Evolutionary conservation across 2,329 filamentous ascomycete genomes (phyloP).

Genomic region (Aspergillus neotritici): DNA sequence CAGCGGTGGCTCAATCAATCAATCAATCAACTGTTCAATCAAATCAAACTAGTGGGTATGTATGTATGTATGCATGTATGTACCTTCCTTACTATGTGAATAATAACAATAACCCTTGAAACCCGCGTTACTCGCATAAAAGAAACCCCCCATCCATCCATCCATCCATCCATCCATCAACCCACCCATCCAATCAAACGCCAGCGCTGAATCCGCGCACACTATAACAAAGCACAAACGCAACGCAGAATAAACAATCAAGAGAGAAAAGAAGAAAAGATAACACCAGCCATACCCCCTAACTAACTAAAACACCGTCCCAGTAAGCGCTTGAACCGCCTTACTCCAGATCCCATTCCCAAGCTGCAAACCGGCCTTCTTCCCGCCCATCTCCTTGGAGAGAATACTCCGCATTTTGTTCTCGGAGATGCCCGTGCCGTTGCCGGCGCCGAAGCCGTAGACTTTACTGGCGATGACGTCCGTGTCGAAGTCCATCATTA

Average conservation of each 20-base stretch:
- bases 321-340: conserved; percentile 33
- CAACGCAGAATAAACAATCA: background rate
- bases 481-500: conserved; percentile 31
- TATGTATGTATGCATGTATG: no score
- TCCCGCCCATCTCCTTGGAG: conserved; percentile 19
- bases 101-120: no score
- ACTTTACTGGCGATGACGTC: conserved; percentile 37
- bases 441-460: conserved; percentile 34
- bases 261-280: background rate
- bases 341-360: conserved; percentile 38
- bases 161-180: no score
- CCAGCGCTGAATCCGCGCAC: conserved; percentile 6
- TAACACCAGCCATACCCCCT: background rate
- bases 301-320: conserved; percentile 28
- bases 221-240: background rate
- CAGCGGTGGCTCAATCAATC: no score
- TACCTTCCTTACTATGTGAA: no score
- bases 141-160: no score
- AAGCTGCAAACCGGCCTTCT: conserved; percentile 19
- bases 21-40: no score
- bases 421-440: conserved; percentile 27
- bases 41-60: no score
- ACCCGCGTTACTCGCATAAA: no score
- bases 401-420: conserved; percentile 34
- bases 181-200: background rate